Evolutionary conservation across 2,329 filamentous ascomycete genomes (phyloP).

Genomic region (Alternaria dauci): DNA sequence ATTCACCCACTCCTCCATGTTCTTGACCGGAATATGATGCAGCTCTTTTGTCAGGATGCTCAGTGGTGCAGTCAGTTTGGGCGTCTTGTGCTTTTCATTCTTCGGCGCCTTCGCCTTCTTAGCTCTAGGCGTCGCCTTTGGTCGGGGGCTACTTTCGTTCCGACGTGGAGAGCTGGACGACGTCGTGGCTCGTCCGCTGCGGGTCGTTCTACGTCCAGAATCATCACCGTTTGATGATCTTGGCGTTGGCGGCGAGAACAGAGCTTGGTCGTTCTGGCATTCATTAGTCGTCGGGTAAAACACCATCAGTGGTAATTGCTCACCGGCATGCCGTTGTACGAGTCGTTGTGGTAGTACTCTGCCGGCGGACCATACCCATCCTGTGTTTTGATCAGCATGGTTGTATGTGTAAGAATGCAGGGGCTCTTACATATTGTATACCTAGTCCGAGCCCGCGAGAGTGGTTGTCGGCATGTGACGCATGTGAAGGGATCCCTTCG

Average conservation of each 20-base stretch:
- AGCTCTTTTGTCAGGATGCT: conserved; percentile 74
- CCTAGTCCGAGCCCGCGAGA: conserved; percentile 35
- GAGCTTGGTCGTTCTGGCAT: conserved; percentile 34
- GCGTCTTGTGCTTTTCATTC: conserved; percentile 57
- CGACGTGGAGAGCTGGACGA: conserved; percentile 36
- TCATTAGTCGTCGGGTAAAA: conserved; percentile 27
- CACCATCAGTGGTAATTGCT: conserved; percentile 10
- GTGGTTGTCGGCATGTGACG: conserved; percentile 38
- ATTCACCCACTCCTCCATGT: conserved; percentile 83
- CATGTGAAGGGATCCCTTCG: conserved; percentile 38
- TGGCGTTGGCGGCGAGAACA: conserved; percentile 55
- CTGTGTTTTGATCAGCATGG: conserved; percentile 37
- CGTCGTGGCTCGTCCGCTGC: conserved; percentile 43
- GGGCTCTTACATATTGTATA: conserved; percentile 45
- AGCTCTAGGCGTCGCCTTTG: conserved; percentile 46
- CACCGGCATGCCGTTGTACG: conserved; percentile 39
- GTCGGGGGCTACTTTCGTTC: conserved; percentile 33
- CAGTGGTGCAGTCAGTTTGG: conserved; percentile 71
- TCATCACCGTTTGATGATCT: conserved; percentile 54
- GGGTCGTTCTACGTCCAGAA: conserved; percentile 48
- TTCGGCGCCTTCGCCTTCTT: conserved; percentile 58
- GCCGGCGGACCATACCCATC: conserved; percentile 42
- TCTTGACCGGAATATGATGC: conserved; percentile 69
- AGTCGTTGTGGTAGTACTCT: conserved; percentile 39
- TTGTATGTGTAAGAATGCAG: conserved; percentile 1